A percentile compares a stretch with the other conserved stretches of the same genome.
Evolutionary conservation across 768 basidiomycete genomes (phyloP).

Genomic region (Pleurotus eryngii): DNA sequence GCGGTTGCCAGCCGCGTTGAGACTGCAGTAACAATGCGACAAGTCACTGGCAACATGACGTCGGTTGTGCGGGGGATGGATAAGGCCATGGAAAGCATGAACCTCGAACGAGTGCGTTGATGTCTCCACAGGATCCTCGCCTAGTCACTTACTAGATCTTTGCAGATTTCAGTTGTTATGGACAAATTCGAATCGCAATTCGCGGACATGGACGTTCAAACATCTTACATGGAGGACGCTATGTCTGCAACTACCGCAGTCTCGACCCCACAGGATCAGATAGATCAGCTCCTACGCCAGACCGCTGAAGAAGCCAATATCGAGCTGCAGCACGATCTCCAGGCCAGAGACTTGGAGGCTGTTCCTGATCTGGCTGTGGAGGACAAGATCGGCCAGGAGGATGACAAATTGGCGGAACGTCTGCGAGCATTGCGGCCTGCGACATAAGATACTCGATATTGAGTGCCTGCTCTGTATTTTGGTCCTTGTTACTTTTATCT

Average conservation of each 20-base stretch:
- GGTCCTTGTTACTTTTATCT: not conserved
- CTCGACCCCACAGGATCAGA: constrained; percentile 95
- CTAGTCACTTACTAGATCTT: not conserved
- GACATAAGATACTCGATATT: constrained; percentile 32
- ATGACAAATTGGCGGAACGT: constrained; percentile 78
- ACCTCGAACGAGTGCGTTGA: constrained; percentile 81
- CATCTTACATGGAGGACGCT: constrained; percentile 96
- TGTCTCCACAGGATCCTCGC: not conserved
- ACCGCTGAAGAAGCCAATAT: constrained; percentile 97
- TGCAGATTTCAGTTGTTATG: constrained; percentile 95
- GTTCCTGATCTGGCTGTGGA: constrained; percentile 55
- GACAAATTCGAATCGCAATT: constrained; percentile 98
- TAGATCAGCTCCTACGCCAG: constrained; percentile 87
- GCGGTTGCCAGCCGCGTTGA: constrained; percentile 96
- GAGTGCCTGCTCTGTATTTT: not conserved
- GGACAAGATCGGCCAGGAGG: constrained; percentile 70
- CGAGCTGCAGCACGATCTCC: constrained; percentile 89
- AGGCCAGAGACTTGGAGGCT: constrained; percentile 53
- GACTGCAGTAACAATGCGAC: constrained; percentile 96
- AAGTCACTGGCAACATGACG: constrained; percentile 95
- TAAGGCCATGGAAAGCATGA: constrained; percentile 99
- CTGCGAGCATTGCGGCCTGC: constrained; percentile 85
- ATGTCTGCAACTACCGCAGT: constrained; percentile 92
- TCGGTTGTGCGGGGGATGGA: constrained; percentile 98
- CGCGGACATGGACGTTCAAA: constrained; percentile 95